Conservation (phyloP, 208 protist species). For the Leishmania aethiopica region DNA sequence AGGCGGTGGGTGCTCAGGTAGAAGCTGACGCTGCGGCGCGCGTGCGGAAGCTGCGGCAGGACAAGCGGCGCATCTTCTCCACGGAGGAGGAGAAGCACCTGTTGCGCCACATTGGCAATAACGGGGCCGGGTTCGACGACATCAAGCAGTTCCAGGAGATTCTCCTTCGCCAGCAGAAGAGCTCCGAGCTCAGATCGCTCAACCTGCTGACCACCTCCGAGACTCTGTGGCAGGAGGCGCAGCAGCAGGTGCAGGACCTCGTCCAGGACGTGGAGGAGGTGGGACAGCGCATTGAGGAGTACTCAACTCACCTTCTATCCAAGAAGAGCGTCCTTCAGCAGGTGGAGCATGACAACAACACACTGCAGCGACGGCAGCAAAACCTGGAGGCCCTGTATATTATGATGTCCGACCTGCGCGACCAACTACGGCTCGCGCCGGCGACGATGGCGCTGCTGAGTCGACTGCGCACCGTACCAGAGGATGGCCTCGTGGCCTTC, state of each 20-base stretch:
- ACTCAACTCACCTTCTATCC: constrained; percentile 74
- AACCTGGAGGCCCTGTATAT: constrained; percentile 75
- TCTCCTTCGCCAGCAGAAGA: constrained; percentile 72
- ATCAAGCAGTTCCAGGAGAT: constrained; percentile 67
- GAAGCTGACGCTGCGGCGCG: constrained; percentile 76
- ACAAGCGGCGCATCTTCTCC: constrained; percentile 66
- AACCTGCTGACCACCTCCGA: constrained; percentile 63
- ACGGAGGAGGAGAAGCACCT: constrained; percentile 76
- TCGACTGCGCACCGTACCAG: constrained; percentile 44
- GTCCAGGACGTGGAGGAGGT: constrained; percentile 75
- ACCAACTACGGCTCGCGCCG: constrained; percentile 65
- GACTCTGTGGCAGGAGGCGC: constrained; percentile 52
- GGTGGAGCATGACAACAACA: constrained; percentile 89
- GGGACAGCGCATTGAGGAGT: constrained; percentile 75
- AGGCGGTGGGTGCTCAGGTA: constrained; percentile 54
- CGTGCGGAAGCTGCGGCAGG: constrained; percentile 70
- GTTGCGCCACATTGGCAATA: constrained; percentile 56
- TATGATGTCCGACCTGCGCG: constrained; percentile 61
- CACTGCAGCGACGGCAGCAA: constrained; percentile 73
- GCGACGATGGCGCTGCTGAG: constrained; percentile 46
- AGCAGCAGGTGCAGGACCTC: constrained; percentile 58
- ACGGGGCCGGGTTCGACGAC: constrained; percentile 71
- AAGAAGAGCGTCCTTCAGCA: constrained; percentile 79
- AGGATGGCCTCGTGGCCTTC: constrained; percentile 55
- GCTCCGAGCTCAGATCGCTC: constrained; percentile 72